Evolutionary conservation across 2,329 filamentous ascomycete species (phyloP).

Genomic region (Lachnellula subtilissima): DNA sequence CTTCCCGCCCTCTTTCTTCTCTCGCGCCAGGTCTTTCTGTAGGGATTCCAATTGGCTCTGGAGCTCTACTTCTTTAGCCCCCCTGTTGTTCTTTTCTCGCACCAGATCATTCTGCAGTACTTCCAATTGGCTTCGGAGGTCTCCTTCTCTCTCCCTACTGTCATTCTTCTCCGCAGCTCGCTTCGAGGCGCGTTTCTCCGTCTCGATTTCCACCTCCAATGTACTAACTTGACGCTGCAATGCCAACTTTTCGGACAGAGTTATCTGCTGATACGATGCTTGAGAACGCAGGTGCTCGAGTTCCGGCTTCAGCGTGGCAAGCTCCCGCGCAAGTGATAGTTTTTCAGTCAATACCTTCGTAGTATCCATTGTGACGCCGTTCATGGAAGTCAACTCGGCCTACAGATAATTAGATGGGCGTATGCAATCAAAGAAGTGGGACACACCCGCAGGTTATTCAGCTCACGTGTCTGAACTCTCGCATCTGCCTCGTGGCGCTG

Average conservation of each 20-base stretch:
- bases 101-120: conserved; percentile 34
- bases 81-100: conserved; percentile 36
- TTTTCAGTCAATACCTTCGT: conserved; percentile 65
- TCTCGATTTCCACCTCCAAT: conserved; percentile 75
- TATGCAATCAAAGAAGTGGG: not conserved
- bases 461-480: conserved; percentile 47
- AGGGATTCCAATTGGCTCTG: conserved; percentile 19
- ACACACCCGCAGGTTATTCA: conserved; percentile 51
- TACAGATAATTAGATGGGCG: conserved; percentile 31
- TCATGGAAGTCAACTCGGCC: conserved; percentile 68
- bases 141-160: conserved; percentile 37
- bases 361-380: conserved; percentile 62
- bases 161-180: conserved; percentile 45
- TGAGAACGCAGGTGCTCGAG: conserved; percentile 58
- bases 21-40: conserved; percentile 32
- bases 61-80: conserved; percentile 33
- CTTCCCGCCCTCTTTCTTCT: conserved; percentile 37
- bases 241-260: conserved; percentile 73
- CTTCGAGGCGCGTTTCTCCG: conserved; percentile 67
- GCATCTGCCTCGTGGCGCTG: conserved; percentile 36
- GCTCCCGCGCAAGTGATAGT: conserved; percentile 53
- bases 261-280: conserved; percentile 55
- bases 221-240: conserved; percentile 73
- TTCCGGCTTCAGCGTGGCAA: conserved; percentile 55
- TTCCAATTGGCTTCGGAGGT: conserved; percentile 38